Evolutionary conservation across 495 filamentous ascomycete genomes (phyloP), one percentile per base, ranked within the genome.

Genomic region (Parmelia sp.): DNA sequence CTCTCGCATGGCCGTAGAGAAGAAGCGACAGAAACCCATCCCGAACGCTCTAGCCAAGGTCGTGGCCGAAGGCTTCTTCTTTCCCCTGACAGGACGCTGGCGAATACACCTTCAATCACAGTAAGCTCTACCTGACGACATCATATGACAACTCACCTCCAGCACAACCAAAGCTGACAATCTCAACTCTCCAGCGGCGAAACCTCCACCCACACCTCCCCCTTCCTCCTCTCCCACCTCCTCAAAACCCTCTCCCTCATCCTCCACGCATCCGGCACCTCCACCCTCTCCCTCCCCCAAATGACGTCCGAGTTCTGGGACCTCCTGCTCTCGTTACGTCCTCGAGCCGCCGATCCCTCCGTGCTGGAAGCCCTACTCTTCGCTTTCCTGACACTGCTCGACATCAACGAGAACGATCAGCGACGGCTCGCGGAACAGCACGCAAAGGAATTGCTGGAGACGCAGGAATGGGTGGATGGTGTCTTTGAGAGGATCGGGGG

Each of bases 61-160:
- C 39, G 83, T 96, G 47, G 80, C 88, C 0, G 80, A 87, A 0
- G 84, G 84, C 10, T 94, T 96, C 77, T 96, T 97, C 83, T 86
- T 89, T 75, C 85, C 94, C 23, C 72, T 91, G 15, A 67, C 69
- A 3, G 78, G 74, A 19, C 72, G 73, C 4, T 88, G 69, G 77
- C 80, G 69, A 74, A 77, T 66, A 69, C 78, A 67, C 73, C 76
- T 72, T 70, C 80, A 72, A 69, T 78, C 66, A 71, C 79, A 74
- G 76, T 80, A 72, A 56, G 61, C 42, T 76, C 76, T 62, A 74
- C 73, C 36, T 72, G 8, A 14, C 51, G 17, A 51, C 47, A 27
- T 12, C 14, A 14, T 4, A 23, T 4, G 17, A 11, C 5, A 31
- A 12, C 17, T 33, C 29, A 29, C 74, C 19, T 77, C 75, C 76